These are phyloP conservation scores for Scedosporium boydii DNA, from an alignment of 2,329 filamentous ascomycete species.

Conservation along the genomic window DNA sequence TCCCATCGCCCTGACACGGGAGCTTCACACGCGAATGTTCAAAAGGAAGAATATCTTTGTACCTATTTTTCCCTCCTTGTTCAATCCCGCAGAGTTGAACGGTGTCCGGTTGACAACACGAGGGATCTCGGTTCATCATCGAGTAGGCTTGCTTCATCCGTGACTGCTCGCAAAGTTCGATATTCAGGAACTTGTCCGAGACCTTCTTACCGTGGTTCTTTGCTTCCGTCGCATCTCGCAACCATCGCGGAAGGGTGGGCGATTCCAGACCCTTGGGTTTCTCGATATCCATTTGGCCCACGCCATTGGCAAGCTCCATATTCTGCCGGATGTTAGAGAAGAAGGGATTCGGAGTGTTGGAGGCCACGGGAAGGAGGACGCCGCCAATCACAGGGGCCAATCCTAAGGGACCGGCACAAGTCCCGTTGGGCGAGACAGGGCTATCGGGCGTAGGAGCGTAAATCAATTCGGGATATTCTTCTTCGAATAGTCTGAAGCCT, in stretches of 20 bases:
- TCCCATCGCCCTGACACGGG: slow-evolving; percentile 52
- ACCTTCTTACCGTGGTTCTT: slow-evolving; percentile 70
- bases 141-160: slow-evolving; percentile 79
- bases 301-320: slow-evolving; percentile 86
- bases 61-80: slow-evolving; percentile 89
- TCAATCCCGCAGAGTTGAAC: slow-evolving; percentile 86
- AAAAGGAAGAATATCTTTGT: slow-evolving; percentile 96
- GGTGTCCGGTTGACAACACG: slow-evolving; percentile 14
- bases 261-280: slow-evolving; percentile 35
- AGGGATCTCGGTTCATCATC: slow-evolving; percentile 31
- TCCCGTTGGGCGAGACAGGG: slow-evolving; percentile 31
- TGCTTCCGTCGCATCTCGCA: slow-evolving; percentile 56
- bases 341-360: slow-evolving; percentile 72
- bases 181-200: slow-evolving; percentile 71
- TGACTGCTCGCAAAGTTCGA: slow-evolving; percentile 77
- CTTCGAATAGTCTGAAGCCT: slow-evolving; percentile 68
- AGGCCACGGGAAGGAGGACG: slow-evolving; percentile 65
- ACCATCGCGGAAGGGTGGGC: slow-evolving; percentile 62
- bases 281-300: slow-evolving; percentile 64
- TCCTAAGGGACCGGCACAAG: slow-evolving; percentile 29
- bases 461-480: slow-evolving; percentile 54
- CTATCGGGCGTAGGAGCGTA: slow-evolving; percentile 36
- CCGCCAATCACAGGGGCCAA: slow-evolving; percentile 75
- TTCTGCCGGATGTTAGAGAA: slow-evolving; percentile 96
- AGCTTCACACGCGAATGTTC: slow-evolving; percentile 85